phyloP scores from a whole-genome alignment of 768 basidiomycete genomes.

The Trametes cubensis region DNA sequence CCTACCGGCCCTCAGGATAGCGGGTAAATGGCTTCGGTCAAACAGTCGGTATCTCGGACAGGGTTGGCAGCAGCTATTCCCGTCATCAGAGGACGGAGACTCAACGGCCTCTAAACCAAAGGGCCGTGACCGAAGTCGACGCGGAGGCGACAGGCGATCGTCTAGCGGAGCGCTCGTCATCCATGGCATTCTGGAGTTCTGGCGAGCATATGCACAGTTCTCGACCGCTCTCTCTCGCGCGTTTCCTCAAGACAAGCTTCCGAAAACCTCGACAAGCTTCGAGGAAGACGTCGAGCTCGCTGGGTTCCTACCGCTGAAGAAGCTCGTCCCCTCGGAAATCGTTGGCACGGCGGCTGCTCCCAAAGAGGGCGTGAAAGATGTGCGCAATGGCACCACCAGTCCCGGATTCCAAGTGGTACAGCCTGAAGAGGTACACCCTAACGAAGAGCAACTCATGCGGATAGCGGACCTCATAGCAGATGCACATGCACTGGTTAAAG shows the following conservation, averaged over 20 bases:
- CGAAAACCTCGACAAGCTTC: slow-evolving; percentile 59
- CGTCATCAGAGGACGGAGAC: background rate
- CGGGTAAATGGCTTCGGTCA: slow-evolving; percentile 84
- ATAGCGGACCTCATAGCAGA: slow-evolving; percentile 84
- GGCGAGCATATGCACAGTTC: slow-evolving; percentile 72
- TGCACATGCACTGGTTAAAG: slow-evolving; percentile 57
- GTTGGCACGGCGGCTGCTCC: slow-evolving; percentile 13
- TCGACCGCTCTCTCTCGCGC: slow-evolving; percentile 56
- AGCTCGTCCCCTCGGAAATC: slow-evolving; percentile 50
- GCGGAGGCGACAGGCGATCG: slow-evolving; percentile 36
- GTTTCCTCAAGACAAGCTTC: slow-evolving; percentile 71
- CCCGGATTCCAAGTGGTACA: slow-evolving; percentile 9
- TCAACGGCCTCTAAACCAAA: slow-evolving; percentile 24
- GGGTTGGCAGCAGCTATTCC: slow-evolving; percentile 32
- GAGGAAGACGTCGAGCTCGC: slow-evolving; percentile 91
- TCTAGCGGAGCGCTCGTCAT: slow-evolving; percentile 38
- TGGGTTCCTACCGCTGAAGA: slow-evolving; percentile 83
- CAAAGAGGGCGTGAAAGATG: slow-evolving; percentile 7
- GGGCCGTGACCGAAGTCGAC: slow-evolving; percentile 30
- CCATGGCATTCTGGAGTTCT: slow-evolving; percentile 55
- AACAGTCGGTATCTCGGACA: slow-evolving; percentile 71
- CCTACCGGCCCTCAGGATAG: slow-evolving; percentile 83
- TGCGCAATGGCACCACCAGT: background rate
- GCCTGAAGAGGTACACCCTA: slow-evolving; percentile 69
- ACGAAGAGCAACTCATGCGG: slow-evolving; percentile 94